Base-by-base conservation (phyloP, 768 basidiomycete species). In the Imleria badia region DNA sequence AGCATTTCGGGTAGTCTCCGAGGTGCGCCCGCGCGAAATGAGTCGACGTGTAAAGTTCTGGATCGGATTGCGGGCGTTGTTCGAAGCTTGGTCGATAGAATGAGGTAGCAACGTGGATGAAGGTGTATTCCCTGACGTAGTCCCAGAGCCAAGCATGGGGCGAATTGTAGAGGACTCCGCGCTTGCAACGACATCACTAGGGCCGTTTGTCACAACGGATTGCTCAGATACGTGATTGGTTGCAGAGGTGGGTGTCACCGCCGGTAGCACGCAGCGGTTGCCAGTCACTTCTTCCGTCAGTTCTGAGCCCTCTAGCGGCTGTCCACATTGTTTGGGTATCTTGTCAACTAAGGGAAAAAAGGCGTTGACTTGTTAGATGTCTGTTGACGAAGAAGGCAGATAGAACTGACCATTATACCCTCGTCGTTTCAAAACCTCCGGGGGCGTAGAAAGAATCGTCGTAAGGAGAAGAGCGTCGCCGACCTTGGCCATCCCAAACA, bases 361-460 rank as follows among this genome's bases (percentile, higher is more conserved):
- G 7, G 87, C 82, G 51, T 83, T 11, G 29, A 30, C 22, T 10
- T 2, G 5, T 30, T 30, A 44, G 43, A 6, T 17, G 3, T 11
- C 15, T 12, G 20, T 30, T 40, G 17, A 9, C 36, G 4, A 5
- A 5, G 8, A 31, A 31, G 10, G 38, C 1, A 4, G 5, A 6
- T 15, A 31, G 20, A 38, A 20, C 43, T 31, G 29, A 52, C 51
- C 44, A 22, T 30, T 20, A 15, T 31, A 46, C 6, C 51, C 43
- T 46, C 43, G 45, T 46, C 35, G 43, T 17, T 38, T 45, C 35
- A 52, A 17, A 12, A n/a, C 10, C 1, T 38, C 79, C 30, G 96
- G 72, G 56, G 94, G 90, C 0, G 93, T 96, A 1, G 91, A 91
- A 17, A 98, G 77, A 43, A 97, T 91, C 0, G 93, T 46, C n/a